Percentiles rank a stretch among this genome's conserved stretches.
These are phyloP conservation scores for Elsinoe australis DNA, from an alignment of 2,329 filamentous ascomycete species.

Conservation along the genomic window DNA sequence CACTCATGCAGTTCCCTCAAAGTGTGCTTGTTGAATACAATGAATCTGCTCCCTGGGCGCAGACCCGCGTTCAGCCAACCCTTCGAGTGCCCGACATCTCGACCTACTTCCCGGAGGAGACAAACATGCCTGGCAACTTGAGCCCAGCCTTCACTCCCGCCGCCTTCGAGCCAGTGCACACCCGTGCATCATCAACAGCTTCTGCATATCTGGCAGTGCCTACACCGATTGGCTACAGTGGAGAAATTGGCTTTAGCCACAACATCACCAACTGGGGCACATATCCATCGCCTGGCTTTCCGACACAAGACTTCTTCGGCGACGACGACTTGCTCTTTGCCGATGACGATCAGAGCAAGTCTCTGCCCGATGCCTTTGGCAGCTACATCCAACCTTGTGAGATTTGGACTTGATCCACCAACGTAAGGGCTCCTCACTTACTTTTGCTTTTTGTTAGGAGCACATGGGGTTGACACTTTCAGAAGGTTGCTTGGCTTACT, in stretches of 20 bases:
- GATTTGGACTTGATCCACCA: slow-evolving; percentile 18
- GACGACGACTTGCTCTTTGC: slow-evolving; percentile 34
- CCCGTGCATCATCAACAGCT: slow-evolving; percentile 26
- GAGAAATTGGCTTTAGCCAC: slow-evolving; percentile 24
- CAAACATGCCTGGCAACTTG: slow-evolving; percentile 36
- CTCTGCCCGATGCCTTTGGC: slow-evolving; percentile 8
- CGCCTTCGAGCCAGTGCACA: slow-evolving; percentile 33
- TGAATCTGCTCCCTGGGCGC: slow-evolving; percentile 33
- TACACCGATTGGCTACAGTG: slow-evolving; percentile 20
- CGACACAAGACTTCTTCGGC: slow-evolving; percentile 29
- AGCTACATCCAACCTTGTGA: slow-evolving; percentile 17
- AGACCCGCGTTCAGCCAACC: slow-evolving; percentile 27
- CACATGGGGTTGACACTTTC: slow-evolving; percentile 12
- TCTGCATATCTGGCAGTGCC: slow-evolving; percentile 41
- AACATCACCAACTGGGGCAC: slow-evolving; percentile 29
- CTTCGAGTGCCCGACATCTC: slow-evolving; percentile 32
- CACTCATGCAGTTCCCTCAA: slow-evolving; percentile 41
- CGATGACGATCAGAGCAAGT: slow-evolving; percentile 9
- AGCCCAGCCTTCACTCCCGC: slow-evolving; percentile 46
- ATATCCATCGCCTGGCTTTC: slow-evolving; percentile 30
- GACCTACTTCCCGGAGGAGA: slow-evolving; percentile 33
- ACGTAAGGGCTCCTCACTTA: slow-evolving; percentile 16
- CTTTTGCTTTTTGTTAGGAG: slow-evolving; percentile 16
- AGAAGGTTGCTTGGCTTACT: slow-evolving; percentile 8
- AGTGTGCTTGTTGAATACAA: slow-evolving; percentile 39